Evolutionary conservation across 805 yeast species (phyloP), one percentile per base, ranked within the genome.

Genomic region (Starmerella vaccinii): DNA sequence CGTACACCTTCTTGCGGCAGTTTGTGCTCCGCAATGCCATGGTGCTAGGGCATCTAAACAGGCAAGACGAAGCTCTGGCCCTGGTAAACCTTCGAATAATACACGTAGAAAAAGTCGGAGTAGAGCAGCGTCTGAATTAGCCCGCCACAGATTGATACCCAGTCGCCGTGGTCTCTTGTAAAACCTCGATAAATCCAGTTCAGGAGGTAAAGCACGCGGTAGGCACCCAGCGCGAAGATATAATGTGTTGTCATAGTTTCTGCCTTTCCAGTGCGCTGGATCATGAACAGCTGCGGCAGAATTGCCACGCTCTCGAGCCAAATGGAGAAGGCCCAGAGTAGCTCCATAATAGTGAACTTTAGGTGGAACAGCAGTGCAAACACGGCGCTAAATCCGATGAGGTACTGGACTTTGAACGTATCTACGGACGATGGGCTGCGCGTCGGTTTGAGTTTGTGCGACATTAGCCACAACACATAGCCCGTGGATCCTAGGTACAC

Each of bases 231-330:
- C 1, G 97, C 95, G 66, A 90, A 89, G 55, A 92, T 86, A 67
- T 92, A 92, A 67, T 92, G 97, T 46, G 82, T 76, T 3, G 97
- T 92, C 62, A 92, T 74, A 55, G 84, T 76, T 65, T 84, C 84
- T 3, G 96, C 89, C 60, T 84, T 83, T 16, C 96, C 96, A 1
- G 90, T 80, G 57, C 83, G 81, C 63, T 89, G 95, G 52, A 92
- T 72, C 78, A 92, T 77, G 66, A 82, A 88, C 64, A 92, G 71
- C 68, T 92, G 98, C 5, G 98, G 98, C 53, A 92, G 68, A 50
- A 92, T 88, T 10, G 95, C 95, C 30, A 85, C 84, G 40, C 90
- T 75, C 67, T 92, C 98, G 48, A 92, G 74, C 97, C 97, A 92
- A 47, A 88, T 69, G 15, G 90, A 80, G 62, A 88, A 92, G 21